Evolutionary conservation across 805 yeast species (phyloP), one percentile per base, ranked within the genome.

Genomic region (Candida montana): DNA sequence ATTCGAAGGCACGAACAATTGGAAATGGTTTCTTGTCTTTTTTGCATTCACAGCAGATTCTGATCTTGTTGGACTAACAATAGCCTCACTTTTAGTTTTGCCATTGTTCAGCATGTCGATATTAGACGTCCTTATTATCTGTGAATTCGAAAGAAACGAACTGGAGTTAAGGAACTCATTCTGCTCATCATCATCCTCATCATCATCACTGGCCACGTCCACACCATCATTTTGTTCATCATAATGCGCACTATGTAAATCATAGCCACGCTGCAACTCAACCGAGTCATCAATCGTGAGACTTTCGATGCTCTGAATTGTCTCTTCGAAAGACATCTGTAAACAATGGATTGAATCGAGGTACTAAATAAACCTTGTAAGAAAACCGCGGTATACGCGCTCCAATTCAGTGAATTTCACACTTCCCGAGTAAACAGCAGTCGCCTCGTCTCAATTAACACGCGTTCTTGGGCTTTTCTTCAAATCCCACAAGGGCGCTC

Each of bases 121-220:
- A 28, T 57, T 57, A 3, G 53, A 40, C 0, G 52, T 33, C 16
- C 55, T 29, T 13, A 57, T 50, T 18, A 57, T 55, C 41, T 55
- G 52, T 3, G 61, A 55, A 20, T 50, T 45, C 2, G 59, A 49
- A 5, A 57, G 37, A 38, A 57, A 55, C 1, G 61, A 47, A 37
- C 55, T 52, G 12, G 61, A 57, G 39, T 57, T 46, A 13, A 55
- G 33, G 26, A 53, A 54, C 35, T 53, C 58, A 26, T 56, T 54
- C 6, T 46, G 42, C 15, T 40, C 39, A 4, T 31, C 33, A 23
- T 35, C 31, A 12, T 37, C 44, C n/a, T 37, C 33, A 16, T 33
- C 41, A 4, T 34, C 44, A 12, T 35, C 37, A 12, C n/a, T n/a
- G n/a, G n/a, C n/a, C n/a, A n/a, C n/a, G n/a, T n/a, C n/a, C n/a